phyloP scores from a whole-genome alignment of 2,329 filamentous ascomycete species.

The Ascochyta lentis region DNA sequence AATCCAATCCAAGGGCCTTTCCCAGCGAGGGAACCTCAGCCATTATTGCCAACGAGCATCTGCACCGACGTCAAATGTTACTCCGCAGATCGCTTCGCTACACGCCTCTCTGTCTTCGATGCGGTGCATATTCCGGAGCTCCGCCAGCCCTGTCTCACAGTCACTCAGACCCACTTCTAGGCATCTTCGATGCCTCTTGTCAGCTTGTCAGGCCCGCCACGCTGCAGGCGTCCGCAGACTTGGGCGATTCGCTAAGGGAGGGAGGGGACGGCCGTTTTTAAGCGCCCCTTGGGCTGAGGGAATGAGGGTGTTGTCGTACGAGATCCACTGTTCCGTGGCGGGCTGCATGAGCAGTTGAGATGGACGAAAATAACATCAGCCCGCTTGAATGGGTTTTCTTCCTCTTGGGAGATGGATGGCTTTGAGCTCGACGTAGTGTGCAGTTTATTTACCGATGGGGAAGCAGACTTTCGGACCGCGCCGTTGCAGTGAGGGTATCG shows the following conservation, averaged over 20 bases:
- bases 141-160: background rate
- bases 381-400: too few relatives aligned
- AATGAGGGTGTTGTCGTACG: background rate
- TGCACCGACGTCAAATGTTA: background rate
- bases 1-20: background rate
- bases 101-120: background rate
- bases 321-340: constrained; percentile 4
- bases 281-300: background rate
- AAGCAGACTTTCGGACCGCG: background rate
- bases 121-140: background rate
- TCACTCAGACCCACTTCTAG: background rate
- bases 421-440: background rate
- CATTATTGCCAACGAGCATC: background rate
- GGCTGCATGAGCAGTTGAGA: background rate
- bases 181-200: background rate
- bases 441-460: background rate
- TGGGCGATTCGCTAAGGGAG: background rate
- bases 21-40: background rate
- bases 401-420: background rate
- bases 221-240: background rate
- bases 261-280: background rate
- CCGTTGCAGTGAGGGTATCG: background rate
- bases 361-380: background rate
- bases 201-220: background rate
- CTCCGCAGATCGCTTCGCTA: background rate